Evolutionary conservation across 805 yeast genomes (phyloP), one percentile per base, ranked within the genome.

Genomic region (Yamadazyma takamatsuzukensis): DNA sequence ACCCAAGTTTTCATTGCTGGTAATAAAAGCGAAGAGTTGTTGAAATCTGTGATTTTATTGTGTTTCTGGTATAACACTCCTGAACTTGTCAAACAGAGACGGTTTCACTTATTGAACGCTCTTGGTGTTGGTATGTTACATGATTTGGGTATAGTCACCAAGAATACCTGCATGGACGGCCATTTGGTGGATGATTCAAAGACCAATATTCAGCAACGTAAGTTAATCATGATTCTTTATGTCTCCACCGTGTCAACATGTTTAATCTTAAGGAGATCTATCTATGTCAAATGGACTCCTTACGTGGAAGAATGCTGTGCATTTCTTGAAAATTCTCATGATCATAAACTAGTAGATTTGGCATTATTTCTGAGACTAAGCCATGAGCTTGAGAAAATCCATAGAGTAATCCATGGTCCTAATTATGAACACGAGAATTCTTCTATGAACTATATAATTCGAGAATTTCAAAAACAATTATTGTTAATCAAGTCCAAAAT

Each of bases 21-120:
- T 13, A 69, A 75, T 34, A 88, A 85, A 58, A 70, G 79, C 5
- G 56, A 78, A 12, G 89, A 85, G 51, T 56, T 85, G 22, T 60
- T 87, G 24, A 79, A 80, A 51, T 61, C 80, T 13, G 59, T 83
- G 30, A 50, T 83, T 13, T 48, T 84, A 5, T 61, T 83, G 32
- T 72, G 83, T 16, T 55, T 80, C 18, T 88, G 95, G 95, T 87
- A 86, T 51, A 84, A 83, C 43, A 74, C 85, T 4, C 84, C 95
- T 0, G 96, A 86, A 54, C 64, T 84, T 45, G 83, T 84, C 43
- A 83, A 79, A 42, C 83, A 83, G 45, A 75, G 94, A 36, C 74
- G 94, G 29, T 79, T 80, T 43, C 93, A 84, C 51, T 62, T 86
- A 32, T 69, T 85, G 41, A 75, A 77, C 34, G 64, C 75, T 10